Evolutionary conservation across 2,329 filamentous ascomycete species (phyloP), one percentile per base, ranked within the genome.

Genomic region (Penicillium corylophilum): DNA sequence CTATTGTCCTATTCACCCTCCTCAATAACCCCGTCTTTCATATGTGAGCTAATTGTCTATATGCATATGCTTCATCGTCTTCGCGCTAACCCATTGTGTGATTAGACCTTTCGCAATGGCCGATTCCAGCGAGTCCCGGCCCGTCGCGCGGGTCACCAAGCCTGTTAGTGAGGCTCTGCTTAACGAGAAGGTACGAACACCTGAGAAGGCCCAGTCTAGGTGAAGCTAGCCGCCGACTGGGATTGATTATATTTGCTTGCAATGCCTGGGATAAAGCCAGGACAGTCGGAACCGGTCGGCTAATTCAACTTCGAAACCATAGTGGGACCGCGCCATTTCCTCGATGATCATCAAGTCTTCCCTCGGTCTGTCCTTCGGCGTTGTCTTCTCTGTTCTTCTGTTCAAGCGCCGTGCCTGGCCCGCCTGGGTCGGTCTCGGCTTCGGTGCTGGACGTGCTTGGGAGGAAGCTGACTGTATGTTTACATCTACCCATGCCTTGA

Each of bases 321-420:
- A 99, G 94, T 99, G 94, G 94, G 94, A 99, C 75, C 93, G 89
- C 79, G 96, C 94, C 77, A 86, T 99, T 65, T 97, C 94, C 65
- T 96, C 95, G 71, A 85, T 96, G 75, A 85, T 99, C 72, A 95
- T 99, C 81, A 92, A 95, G 77, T 97, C 93, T 61, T 87, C 89
- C 50, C 88, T 99, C 74, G 94, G 94, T 69, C 88, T 97, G 72
- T 90, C 89, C 64, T 99, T 99, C 78, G 94, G 94, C 72, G 88
- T 99, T 74, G 90, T 99, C 77, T 97, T 99, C 82, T 97, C 94
- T 56, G 92, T 99, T 56, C 88, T 99, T 53, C 79, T 99, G 50
- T 99, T 99, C 85, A 96, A 95, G 83, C 88, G 95, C 76, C 87
- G 94, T 79, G 90, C 94, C 62, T 99, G 93, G 90, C 94, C 94